Conservation (phyloP, 1,139 yeast species). For the Sugiyamaella neomexicana region DNA sequence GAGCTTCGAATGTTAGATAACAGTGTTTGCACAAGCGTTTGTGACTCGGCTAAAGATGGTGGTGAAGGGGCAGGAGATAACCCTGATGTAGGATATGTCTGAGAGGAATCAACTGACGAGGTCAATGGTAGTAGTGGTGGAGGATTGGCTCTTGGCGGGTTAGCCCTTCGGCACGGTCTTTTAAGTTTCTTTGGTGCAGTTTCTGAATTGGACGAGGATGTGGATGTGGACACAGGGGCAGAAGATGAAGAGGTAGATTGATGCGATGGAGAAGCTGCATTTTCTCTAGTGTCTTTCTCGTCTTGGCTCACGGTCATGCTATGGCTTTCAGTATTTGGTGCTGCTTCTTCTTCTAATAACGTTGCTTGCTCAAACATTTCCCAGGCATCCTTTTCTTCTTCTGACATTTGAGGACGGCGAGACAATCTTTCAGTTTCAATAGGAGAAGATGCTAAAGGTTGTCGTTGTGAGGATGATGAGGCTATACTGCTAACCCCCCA, state of each 20-base stretch:
- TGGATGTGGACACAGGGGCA: not conserved
- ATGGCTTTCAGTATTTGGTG: not conserved
- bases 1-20: conserved; percentile 30
- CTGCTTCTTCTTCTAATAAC: conserved; percentile 14
- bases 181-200: conserved; percentile 27
- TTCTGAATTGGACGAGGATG: not conserved
- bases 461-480: not conserved
- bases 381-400: conserved; percentile 39
- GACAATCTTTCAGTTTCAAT: not conserved
- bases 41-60: not conserved
- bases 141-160: conserved; percentile 11
- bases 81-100: not conserved
- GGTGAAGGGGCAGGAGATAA: conserved; percentile 11
- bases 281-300: too few relatives aligned
- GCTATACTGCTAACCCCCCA: conserved; percentile 1
- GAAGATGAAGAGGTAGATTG: not conserved
- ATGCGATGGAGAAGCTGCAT: too few relatives aligned
- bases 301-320: not conserved
- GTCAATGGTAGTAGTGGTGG: conserved; percentile 14
- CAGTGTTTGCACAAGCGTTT: conserved; percentile 29
- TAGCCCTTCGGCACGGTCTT: conserved; percentile 19
- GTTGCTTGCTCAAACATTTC: conserved; percentile 36
- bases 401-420: conserved; percentile 26
- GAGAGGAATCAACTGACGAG: conserved; percentile 1
- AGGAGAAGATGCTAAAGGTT: not conserved